Evolutionary conservation across 257 asterid species (phyloP).

Genomic region (Lavandula angustifolia): DNA sequence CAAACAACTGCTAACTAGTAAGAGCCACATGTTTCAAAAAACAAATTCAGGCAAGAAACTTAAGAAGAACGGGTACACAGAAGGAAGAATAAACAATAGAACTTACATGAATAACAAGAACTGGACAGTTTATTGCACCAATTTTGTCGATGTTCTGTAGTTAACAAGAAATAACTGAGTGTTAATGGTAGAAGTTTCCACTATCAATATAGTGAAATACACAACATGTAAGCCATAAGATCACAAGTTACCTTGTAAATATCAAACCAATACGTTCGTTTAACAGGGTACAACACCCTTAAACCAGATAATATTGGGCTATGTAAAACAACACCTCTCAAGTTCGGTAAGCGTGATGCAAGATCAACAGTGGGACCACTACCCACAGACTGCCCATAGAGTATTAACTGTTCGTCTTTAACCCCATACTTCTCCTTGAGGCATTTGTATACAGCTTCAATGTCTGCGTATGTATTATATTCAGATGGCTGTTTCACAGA

Average conservation of each 20-base stretch:
- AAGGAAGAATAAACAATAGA: conserved; percentile 14
- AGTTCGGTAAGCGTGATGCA: conserved; percentile 78
- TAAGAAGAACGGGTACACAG: not conserved
- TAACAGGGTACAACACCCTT: conserved; percentile 95
- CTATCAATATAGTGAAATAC: conserved; percentile 19
- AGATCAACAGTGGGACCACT: conserved; percentile 98
- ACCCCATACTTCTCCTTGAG: conserved; percentile 93
- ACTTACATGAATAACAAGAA: conserved; percentile 96
- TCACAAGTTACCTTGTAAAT: conserved; percentile 75
- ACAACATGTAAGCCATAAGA: conserved; percentile 18
- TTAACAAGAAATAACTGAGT: conserved; percentile 33
- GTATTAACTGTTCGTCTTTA: conserved; percentile 84
- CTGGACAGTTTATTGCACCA: conserved; percentile 79
- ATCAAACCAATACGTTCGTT: conserved; percentile 94
- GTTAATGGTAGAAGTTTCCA: conserved; percentile 24
- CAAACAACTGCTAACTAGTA: not conserved
- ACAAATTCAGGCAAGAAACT: conserved; percentile 12
- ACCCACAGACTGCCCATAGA: conserved; percentile 98
- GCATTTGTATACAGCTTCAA: conserved; percentile 97
- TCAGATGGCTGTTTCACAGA: conserved; percentile 93
- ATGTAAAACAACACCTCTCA: conserved; percentile 95
- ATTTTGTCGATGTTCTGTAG: conserved; percentile 96
- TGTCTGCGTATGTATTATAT: conserved; percentile 95
- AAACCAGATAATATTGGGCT: conserved; percentile 97
- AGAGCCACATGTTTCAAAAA: conserved; percentile 12